These are phyloP conservation scores for Pulveroboletus sp. DNA, from an alignment of 1,284 basidiomycete species.

Conservation along the genomic window DNA sequence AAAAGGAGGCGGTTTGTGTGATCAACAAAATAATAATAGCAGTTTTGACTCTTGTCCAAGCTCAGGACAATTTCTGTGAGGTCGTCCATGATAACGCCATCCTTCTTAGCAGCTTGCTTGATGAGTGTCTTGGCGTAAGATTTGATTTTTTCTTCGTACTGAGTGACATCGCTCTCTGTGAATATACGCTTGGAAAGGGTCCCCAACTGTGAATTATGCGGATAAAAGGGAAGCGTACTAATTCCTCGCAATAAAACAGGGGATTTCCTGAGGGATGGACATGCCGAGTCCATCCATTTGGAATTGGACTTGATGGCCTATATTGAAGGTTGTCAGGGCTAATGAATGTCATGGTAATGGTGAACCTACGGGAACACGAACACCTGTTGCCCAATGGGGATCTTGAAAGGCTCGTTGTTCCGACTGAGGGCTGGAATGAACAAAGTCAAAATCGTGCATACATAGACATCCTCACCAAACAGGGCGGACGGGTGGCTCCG, in stretches of 20 bases:
- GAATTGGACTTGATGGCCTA: background rate
- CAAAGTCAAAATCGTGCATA: background rate
- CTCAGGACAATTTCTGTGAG: slow-evolving; percentile 20
- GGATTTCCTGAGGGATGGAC: slow-evolving; percentile 20
- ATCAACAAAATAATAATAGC: slow-evolving; percentile 20
- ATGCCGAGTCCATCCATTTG: slow-evolving; percentile 4
- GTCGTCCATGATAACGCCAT: slow-evolving; percentile 10
- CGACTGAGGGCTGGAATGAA: slow-evolving; percentile 1
- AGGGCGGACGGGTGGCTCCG: slow-evolving; percentile 1
- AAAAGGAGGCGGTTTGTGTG: slow-evolving; percentile 16
- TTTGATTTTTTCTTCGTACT: background rate
- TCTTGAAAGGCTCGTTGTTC: background rate
- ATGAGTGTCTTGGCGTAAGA: slow-evolving; percentile 1
- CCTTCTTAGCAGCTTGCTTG: background rate
- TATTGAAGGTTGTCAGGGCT: background rate
- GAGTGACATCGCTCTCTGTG: slow-evolving; percentile 16
- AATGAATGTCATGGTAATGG: background rate
- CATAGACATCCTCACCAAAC: slow-evolving; percentile 1
- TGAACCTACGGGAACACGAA: slow-evolving; percentile 12
- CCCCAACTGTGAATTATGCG: background rate
- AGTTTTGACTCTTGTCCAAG: background rate
- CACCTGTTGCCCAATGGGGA: slow-evolving; percentile 9
- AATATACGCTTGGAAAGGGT: slow-evolving; percentile 17
- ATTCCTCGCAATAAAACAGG: slow-evolving; percentile 11
- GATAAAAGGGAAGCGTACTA: slow-evolving; percentile 3